Conservation (phyloP, 1,284 basidiomycete species). For the Ganoderma leucocontextum region DNA sequence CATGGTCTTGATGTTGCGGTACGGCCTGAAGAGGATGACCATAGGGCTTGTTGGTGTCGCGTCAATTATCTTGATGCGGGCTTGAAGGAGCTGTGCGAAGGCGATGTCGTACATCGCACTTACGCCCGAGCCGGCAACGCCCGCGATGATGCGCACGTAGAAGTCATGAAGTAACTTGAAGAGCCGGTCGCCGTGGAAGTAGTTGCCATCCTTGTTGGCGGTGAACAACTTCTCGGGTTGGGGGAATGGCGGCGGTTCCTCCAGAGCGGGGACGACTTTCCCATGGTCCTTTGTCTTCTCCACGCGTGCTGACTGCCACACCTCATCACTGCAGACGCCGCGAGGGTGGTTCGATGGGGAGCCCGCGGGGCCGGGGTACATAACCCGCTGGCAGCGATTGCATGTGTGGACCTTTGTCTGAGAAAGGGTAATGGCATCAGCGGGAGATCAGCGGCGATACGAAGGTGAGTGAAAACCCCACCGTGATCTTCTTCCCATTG, state of each 20-base stretch:
- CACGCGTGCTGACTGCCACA: not conserved
- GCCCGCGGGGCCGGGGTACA: slow-evolving; percentile 14
- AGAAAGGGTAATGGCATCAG: not conserved
- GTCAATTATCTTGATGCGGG: not conserved
- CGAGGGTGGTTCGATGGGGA: slow-evolving; percentile 9
- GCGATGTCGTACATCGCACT: slow-evolving; percentile 4
- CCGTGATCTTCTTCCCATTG: not conserved
- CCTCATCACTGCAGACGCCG: slow-evolving; percentile 13
- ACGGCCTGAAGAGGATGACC: slow-evolving; percentile 1
- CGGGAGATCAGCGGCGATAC: no score
- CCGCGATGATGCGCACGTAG: not conserved
- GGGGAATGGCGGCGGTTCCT: slow-evolving; percentile 13
- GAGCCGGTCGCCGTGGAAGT: slow-evolving; percentile 7
- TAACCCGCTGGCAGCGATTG: slow-evolving; percentile 18
- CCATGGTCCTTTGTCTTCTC: not conserved
- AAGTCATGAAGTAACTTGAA: not conserved
- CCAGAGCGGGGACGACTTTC: not conserved
- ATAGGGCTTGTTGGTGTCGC: not conserved
- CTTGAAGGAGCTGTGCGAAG: not conserved
- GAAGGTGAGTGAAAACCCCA: not conserved
- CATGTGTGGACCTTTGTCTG: slow-evolving; percentile 19
- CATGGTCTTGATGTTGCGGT: not conserved
- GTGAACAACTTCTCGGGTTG: slow-evolving; percentile 12
- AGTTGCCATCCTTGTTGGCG: not conserved
- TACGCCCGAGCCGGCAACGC: not conserved